Evolutionary conservation across 768 basidiomycete genomes (phyloP), one percentile per base, ranked within the genome.

Genomic region (button mushroom (Agaricus bisporus)): DNA sequence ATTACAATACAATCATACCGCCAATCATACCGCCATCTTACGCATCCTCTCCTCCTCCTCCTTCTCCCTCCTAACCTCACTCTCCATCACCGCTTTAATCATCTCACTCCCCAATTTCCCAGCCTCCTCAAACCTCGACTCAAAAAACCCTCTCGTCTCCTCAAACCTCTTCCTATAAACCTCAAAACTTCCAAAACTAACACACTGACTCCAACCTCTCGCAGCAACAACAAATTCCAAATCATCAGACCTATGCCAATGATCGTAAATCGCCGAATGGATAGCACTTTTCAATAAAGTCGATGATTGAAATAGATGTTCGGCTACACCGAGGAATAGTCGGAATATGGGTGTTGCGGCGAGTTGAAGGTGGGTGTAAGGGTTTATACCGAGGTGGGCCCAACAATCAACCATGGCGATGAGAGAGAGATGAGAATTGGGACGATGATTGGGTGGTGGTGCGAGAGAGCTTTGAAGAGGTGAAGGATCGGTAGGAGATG

Each of bases 331-430:
- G 48, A 99, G 86, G 85, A 95, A 98, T 57, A 99, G 78, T 49
- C 94, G 82, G 72, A 99, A 99, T 35, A 98, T 80, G 0, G 97
- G 97, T 2, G 95, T 99, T 7, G 94, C 95, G 0, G 95, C 95
- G 42, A 98, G 82, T 7, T 86, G 80, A 57, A 98, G 83, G 71
- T 98, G 95, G 32, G 81, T 83, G 65, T 90, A 95, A 0, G 97
- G 97, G 50, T 89, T 81, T 63, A 97, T 94, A 0, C 75, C 72
- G 48, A 98, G 81, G 48, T 81, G 79, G 7, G 91, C 87, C 97
- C 97, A 99, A 62, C 91, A 95, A 69, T 99, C 97, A 17, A 98
- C 97, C 94, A 99, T 98, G 14, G 95, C 94, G 45, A 98, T 81
- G 7, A 99, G 77, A 8, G 91, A 86, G 51, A 98, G 82, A 66